Conservation (phyloP, 805 yeast genomes). For the Candida ficus region DNA sequence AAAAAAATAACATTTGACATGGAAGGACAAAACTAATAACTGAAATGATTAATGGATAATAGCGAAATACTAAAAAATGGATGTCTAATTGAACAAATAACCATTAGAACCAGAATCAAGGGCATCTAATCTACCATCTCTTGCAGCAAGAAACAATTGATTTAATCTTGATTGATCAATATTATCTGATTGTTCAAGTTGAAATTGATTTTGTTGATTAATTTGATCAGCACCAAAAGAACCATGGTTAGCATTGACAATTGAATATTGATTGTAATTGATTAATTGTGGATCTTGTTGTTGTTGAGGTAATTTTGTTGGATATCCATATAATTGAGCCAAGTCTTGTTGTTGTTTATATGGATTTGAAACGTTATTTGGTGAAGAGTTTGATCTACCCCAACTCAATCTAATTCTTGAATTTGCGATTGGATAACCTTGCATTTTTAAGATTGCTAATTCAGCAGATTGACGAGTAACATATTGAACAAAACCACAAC, state of each 20-base stretch:
- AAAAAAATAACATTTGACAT: background rate
- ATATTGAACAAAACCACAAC: constrained; percentile 87
- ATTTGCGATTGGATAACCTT: constrained; percentile 83
- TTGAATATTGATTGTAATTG: constrained; percentile 5
- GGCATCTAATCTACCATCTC: constrained; percentile 50
- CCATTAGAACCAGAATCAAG: constrained; percentile 45
- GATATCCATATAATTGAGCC: constrained; percentile 22
- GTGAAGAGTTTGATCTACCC: constrained; percentile 57
- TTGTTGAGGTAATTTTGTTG: constrained; percentile 2
- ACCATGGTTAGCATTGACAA: constrained; percentile 3
- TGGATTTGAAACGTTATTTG: no score
- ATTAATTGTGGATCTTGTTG: background rate
- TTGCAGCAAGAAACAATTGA: constrained; percentile 48
- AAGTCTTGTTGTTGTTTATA: constrained; percentile 23
- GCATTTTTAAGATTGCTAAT: constrained; percentile 79
- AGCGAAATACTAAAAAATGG: no score
- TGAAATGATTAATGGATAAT: background rate
- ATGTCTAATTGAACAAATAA: constrained; percentile 6
- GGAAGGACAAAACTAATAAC: background rate
- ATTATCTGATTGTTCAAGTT: constrained; percentile 30
- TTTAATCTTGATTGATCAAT: constrained; percentile 38
- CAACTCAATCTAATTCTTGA: constrained; percentile 79
- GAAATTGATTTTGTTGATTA: constrained; percentile 13
- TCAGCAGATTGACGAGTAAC: constrained; percentile 78
- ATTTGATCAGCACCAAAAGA: constrained; percentile 17